Base-by-base conservation (phyloP, 768 basidiomycete species). In the Suillus sp. region DNA sequence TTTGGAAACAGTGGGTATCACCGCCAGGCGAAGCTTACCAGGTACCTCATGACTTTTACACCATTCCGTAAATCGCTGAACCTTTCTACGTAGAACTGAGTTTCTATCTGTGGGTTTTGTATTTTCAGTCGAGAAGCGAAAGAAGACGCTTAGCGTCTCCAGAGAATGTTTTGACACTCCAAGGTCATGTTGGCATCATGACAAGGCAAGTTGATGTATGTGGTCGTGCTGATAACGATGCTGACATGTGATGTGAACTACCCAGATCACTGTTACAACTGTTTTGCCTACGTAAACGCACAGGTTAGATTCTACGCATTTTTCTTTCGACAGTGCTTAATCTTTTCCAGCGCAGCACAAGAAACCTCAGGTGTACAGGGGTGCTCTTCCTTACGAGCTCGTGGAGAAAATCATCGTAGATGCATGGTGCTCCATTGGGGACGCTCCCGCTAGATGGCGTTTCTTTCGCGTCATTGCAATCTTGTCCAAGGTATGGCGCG, bases 401-500 rank as follows among this genome's bases (percentile, higher is more conserved):
- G 51, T 61, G 11, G 60, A 61, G 38, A 37, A 25, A 22, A 61
- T 61, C 25, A 10, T 59, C 14, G 27, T 48, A 37, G 53, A 61
- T 10, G 60, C 60, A 22, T 61, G 54, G 60, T 57, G 55, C 14
- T 37, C 60, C 30, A 27, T 56, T n/a, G 30, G 18, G 38, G 35
- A 61, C 10, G 20, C 48, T 30, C 8, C 13, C 6, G 18, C 30
- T 40, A 59, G 60, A 59, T 61, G 60, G 53, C 34, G 6, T 18
- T 61, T 61, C 25, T 61, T 61, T 53, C 8, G 60, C 51, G 35
- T 13, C 30, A 58, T 58, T 18, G 37, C 51, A 6, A 61, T 38
- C 35, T 38, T 61, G 53, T 61, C 60, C 22, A 35, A 55, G 48
- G 34, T 61, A 27, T 61, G 60, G 60, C 60, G 35, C 35, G 45